These are phyloP conservation scores for Kazachstania bromeliacearum DNA, from an alignment of 805 yeast genomes.

Conservation along the genomic window DNA sequence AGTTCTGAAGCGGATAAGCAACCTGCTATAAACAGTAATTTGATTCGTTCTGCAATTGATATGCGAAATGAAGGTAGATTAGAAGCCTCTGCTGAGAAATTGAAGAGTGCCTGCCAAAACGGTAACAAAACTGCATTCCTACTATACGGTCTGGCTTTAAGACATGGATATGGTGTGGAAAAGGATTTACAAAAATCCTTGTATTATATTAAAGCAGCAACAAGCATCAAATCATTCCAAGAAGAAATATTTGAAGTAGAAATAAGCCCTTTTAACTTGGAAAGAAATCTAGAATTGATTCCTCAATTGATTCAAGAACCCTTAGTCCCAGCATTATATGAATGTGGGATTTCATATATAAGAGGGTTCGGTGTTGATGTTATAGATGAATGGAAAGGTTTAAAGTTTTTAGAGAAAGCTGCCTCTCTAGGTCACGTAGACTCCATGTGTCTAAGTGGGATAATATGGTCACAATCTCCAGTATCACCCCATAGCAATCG, in stretches of 20 bases:
- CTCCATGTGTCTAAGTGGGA: conserved; percentile 62
- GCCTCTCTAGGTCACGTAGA: conserved; percentile 60
- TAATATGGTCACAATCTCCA: conserved; percentile 53
- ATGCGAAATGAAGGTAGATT: conserved; percentile 50
- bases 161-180: conserved; percentile 60
- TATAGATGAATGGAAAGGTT: conserved; percentile 46
- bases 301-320: conserved; percentile 36
- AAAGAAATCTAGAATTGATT: conserved; percentile 14
- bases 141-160: conserved; percentile 55
- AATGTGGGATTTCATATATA: conserved; percentile 48
- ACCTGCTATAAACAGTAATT: background rate
- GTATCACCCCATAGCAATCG: conserved; percentile 31
- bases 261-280: conserved; percentile 31
- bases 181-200: conserved; percentile 46
- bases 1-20: too few species aligned
- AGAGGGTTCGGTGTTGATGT: conserved; percentile 44
- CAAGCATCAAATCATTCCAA: conserved; percentile 27
- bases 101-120: conserved; percentile 53
- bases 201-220: conserved; percentile 51
- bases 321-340: conserved; percentile 44
- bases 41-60: conserved; percentile 31
- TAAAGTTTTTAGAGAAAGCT: conserved; percentile 51
- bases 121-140: conserved; percentile 61
- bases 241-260: conserved; percentile 15
- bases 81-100: conserved; percentile 59